Conservation (phyloP, 179 eudicot genomes). For the Heliamphora pulchella region DNA sequence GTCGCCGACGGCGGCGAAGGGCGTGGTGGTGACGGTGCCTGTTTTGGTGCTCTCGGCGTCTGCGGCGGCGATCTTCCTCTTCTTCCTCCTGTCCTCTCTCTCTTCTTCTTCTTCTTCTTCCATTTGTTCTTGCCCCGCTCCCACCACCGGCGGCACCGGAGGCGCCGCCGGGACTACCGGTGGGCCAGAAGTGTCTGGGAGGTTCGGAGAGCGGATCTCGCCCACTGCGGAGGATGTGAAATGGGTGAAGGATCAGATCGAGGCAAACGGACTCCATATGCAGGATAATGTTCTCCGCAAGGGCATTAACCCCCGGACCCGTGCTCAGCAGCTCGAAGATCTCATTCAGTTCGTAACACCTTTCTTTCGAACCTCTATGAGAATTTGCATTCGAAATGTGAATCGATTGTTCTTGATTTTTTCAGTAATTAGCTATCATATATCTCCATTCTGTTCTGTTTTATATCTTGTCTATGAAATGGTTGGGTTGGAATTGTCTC, state of each 20-base stretch:
- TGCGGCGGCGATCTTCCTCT: constrained; percentile 44
- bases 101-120: constrained; percentile 34
- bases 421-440: too few species aligned
- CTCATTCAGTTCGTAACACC: constrained; percentile 39
- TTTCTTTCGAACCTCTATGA: constrained; percentile 9
- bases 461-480: background rate
- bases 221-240: constrained; percentile 53
- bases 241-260: constrained; percentile 77
- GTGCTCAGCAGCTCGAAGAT: constrained; percentile 81
- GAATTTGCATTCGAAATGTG: background rate
- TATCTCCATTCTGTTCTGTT: background rate
- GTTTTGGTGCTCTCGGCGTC: constrained; percentile 43
- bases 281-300: constrained; percentile 73
- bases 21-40: constrained; percentile 59
- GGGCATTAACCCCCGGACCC: constrained; percentile 93
- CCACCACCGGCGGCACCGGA: constrained; percentile 8
- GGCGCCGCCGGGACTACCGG: background rate
- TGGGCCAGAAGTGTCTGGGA: constrained; percentile 4
- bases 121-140: constrained; percentile 39
- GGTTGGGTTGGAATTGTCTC: background rate
- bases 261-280: constrained; percentile 72
- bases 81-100: constrained; percentile 55
- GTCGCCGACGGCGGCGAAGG: constrained; percentile 37
- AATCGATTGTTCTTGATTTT: too few species aligned
- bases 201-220: constrained; percentile 32